Percentiles rank a stretch among this genome's conserved stretches.
phyloP scores from a whole-genome alignment of 441 rosid species.

The Mallotus japonicus region DNA sequence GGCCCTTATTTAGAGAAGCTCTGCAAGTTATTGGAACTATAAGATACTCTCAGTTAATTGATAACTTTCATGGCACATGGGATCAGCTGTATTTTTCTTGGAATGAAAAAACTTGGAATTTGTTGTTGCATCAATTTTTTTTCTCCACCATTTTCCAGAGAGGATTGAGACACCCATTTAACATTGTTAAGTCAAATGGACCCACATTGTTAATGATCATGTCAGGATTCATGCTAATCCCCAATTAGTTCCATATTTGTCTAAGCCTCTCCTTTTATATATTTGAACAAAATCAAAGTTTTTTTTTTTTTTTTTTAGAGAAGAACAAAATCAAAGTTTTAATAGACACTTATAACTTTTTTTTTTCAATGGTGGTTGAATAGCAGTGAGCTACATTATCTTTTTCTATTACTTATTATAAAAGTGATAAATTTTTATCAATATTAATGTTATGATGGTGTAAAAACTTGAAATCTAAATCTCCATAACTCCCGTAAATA shows the following conservation, averaged over 20 bases:
- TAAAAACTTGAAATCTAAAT: no score
- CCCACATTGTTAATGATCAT: not conserved
- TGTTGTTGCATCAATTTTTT: not conserved
- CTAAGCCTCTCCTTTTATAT: not conserved
- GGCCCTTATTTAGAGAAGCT: not conserved
- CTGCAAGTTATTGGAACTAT: conserved; percentile 15
- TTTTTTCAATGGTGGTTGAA: no score
- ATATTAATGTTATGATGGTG: no score
- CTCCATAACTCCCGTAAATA: no score
- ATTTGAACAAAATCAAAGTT: not conserved
- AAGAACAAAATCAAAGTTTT: no score
- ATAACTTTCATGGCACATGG: conserved; percentile 19
- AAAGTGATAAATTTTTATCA: no score
- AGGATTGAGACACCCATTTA: not conserved
- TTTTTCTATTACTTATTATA: no score
- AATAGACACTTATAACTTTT: no score
- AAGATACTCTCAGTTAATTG: not conserved
- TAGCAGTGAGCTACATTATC: no score
- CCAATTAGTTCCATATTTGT: not conserved
- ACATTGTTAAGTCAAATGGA: not conserved
- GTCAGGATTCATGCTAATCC: not conserved
- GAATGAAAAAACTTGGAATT: not conserved
- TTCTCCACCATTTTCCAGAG: not conserved
- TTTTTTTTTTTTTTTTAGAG: no score
- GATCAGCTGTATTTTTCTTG: conserved; percentile 6